Conservation (phyloP, 805 yeast species). For the Wickerhamiella alocasiicola region DNA sequence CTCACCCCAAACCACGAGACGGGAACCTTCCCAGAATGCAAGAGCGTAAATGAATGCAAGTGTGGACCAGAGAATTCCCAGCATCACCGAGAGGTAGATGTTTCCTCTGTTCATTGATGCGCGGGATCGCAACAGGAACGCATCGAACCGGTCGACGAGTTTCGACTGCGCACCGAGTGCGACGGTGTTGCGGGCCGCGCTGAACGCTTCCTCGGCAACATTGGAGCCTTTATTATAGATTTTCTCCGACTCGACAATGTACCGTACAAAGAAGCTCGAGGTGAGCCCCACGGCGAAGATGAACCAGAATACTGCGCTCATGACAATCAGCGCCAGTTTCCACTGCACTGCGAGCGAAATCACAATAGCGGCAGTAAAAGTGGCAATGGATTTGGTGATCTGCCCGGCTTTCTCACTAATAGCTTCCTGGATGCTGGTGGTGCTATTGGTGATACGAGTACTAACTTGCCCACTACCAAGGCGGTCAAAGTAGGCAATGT, state of each 20-base stretch:
- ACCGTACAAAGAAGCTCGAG: conserved; percentile 25
- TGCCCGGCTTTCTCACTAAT: conserved; percentile 33
- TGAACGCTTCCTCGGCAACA: conserved; percentile 32
- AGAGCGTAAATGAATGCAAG: conserved; percentile 31
- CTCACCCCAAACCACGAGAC: conserved; percentile 27
- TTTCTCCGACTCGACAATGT: conserved; percentile 21
- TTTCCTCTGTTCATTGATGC: conserved; percentile 22
- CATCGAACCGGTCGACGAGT: conserved; percentile 26
- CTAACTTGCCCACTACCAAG: conserved; percentile 35
- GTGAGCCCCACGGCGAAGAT: conserved; percentile 24
- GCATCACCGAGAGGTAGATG: conserved; percentile 26
- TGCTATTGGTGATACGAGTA: conserved; percentile 32
- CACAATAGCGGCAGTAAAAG: conserved; percentile 30
- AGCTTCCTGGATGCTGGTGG: conserved; percentile 32
- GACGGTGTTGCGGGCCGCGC: conserved; percentile 32
- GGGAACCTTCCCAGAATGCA: conserved; percentile 34
- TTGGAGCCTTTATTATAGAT: conserved; percentile 27
- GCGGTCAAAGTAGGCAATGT: conserved; percentile 32
- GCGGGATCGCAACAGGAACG: conserved; percentile 22
- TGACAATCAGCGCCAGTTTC: conserved; percentile 28
- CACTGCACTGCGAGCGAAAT: conserved; percentile 28
- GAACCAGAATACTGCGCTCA: conserved; percentile 25
- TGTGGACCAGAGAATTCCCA: conserved; percentile 29
- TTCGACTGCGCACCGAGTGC: conserved; percentile 33
- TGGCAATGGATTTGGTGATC: conserved; percentile 29